Conservation (phyloP, 352 stramenopile species). For the Globisporangium recalcitrans region DNA sequence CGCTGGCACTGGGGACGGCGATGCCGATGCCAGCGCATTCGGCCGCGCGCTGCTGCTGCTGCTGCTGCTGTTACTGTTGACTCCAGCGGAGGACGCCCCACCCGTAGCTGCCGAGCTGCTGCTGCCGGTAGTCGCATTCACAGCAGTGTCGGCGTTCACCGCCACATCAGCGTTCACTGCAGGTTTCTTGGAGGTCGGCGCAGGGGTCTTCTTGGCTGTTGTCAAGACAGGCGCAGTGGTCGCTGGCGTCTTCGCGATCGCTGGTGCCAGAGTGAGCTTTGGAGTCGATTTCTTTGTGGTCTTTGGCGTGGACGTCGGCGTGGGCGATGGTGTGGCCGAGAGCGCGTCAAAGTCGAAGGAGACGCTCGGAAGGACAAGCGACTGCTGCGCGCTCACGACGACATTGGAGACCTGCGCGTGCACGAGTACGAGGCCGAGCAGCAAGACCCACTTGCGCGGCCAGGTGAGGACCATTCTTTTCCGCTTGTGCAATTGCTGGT, state of each 20-base stretch:
- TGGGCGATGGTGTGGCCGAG: neutral
- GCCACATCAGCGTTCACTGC: neutral
- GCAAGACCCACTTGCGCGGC: constrained; percentile 1
- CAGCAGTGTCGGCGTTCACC: neutral
- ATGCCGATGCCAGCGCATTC: neutral
- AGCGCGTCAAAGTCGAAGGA: neutral
- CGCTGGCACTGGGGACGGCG: neutral
- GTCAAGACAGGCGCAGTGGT: neutral
- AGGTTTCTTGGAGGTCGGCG: neutral
- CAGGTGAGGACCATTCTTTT: constrained; percentile 1
- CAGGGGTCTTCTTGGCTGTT: neutral
- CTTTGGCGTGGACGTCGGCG: neutral
- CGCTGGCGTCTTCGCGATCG: neutral
- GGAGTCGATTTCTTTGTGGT: neutral
- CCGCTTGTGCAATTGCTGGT: too few species aligned
- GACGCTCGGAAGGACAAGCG: neutral
- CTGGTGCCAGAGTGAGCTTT: neutral
- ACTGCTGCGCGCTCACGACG: neutral
- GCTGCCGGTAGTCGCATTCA: neutral
- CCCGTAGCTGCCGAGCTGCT: neutral
- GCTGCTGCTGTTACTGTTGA: neutral
- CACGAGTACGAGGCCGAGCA: constrained; percentile 8
- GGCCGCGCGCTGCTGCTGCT: neutral
- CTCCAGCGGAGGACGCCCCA: neutral
- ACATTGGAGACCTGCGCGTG: neutral